A percentile compares a stretch with the other conserved stretches of the same genome.
Evolutionary conservation across 305 asterid genomes (phyloP).

Genomic region (Solanum hybrid): DNA sequence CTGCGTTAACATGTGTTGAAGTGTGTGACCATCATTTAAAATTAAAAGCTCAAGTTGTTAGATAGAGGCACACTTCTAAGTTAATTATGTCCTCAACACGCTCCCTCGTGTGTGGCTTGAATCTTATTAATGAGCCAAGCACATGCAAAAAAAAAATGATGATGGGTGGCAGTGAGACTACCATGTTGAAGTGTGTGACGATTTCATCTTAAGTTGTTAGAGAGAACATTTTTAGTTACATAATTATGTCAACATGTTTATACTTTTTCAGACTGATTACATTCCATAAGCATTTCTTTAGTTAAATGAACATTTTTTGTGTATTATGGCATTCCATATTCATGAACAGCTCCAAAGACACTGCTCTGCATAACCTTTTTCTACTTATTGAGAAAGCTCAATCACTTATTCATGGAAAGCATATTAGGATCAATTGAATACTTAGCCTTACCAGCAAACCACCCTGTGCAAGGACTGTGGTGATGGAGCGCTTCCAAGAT

Average conservation of each 20-base stretch:
- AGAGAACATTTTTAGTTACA: background rate
- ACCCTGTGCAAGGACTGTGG: constrained; percentile 88
- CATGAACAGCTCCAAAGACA: background rate
- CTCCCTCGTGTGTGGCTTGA: background rate
- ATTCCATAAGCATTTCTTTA: background rate
- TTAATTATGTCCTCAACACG: background rate
- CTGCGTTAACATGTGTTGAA: background rate
- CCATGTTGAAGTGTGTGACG: background rate
- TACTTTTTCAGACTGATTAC: background rate
- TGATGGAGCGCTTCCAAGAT: constrained; percentile 48
- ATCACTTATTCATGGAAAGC: background rate
- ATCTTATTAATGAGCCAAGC: background rate
- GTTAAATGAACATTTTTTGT: background rate
- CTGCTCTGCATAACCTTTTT: background rate
- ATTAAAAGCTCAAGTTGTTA: background rate
- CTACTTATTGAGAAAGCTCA: background rate
- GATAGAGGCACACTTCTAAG: background rate
- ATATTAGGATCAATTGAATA: background rate
- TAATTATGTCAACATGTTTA: background rate
- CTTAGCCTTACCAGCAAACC: constrained; percentile 63
- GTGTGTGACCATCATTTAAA: background rate
- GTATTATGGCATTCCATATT: background rate
- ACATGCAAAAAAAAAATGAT: background rate
- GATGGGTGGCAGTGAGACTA: background rate
- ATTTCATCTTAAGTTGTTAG: background rate